Percentiles rank a stretch among this genome's conserved stretches.
Evolutionary conservation across 768 basidiomycete species (phyloP).

Genomic region (Tricholoma sp.): DNA sequence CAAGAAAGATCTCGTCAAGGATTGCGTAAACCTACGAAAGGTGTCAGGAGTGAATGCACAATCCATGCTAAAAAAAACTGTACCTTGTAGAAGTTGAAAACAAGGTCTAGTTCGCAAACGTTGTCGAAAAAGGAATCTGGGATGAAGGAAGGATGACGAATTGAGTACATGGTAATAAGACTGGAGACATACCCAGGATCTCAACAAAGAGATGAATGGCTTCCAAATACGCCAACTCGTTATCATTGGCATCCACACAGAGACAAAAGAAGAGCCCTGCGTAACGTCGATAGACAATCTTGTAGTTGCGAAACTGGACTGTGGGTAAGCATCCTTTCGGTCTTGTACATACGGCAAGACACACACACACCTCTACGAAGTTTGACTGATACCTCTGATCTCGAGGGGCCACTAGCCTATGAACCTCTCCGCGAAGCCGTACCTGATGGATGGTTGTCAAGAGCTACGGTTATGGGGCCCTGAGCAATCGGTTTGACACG

Average conservation of each 20-base stretch:
- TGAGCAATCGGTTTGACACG: neutral
- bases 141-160: slow-evolving; percentile 2
- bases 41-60: neutral
- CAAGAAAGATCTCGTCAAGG: slow-evolving; percentile 95
- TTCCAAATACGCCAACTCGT: slow-evolving; percentile 95
- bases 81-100: slow-evolving; percentile 99
- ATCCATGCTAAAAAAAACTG: slow-evolving; percentile 4
- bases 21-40: slow-evolving; percentile 86
- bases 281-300: slow-evolving; percentile 94
- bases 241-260: slow-evolving; percentile 97
- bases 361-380: slow-evolving; percentile 82
- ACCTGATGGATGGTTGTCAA: slow-evolving; percentile 45
- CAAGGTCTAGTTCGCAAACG: slow-evolving; percentile 95
- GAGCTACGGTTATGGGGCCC: neutral
- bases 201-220: slow-evolving; percentile 99
- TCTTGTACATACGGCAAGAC: neutral
- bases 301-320: slow-evolving; percentile 90
- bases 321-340: slow-evolving; percentile 3
- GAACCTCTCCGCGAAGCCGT: slow-evolving; percentile 92
- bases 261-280: slow-evolving; percentile 98
- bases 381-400: slow-evolving; percentile 99
- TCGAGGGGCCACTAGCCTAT: slow-evolving; percentile 89
- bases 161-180: neutral
- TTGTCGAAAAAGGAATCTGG: slow-evolving; percentile 98
- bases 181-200: slow-evolving; percentile 68